Evolutionary conservation across 2,329 filamentous ascomycete species (phyloP).

Genomic region (Alternaria ethzedia): DNA sequence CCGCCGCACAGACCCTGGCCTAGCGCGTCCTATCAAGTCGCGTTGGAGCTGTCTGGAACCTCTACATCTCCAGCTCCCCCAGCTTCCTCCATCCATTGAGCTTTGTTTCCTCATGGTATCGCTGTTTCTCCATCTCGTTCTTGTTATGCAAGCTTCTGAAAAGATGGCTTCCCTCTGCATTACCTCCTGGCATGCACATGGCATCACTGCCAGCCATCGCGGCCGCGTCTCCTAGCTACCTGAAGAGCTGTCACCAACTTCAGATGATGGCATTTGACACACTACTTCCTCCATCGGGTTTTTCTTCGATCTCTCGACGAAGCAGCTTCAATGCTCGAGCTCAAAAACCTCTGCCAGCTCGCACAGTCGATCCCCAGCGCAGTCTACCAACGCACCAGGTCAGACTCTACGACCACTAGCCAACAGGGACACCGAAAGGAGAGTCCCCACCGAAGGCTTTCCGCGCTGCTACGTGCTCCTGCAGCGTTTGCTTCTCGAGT

Average conservation of each 20-base stretch:
- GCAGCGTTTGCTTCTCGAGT: not conserved
- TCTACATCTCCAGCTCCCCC: constrained; percentile 1
- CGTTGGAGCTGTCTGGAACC: constrained; percentile 18
- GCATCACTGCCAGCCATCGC: not conserved
- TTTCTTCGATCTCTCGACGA: not conserved
- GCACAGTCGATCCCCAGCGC: not conserved
- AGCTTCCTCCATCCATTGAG: not conserved
- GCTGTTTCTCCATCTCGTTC: not conserved
- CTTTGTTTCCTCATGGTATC: not conserved
- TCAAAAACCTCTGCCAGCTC: not conserved
- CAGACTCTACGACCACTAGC: not conserved
- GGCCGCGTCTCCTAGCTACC: not conserved
- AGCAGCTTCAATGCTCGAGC: not conserved
- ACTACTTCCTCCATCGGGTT: not conserved
- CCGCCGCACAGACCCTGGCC: constrained; percentile 14
- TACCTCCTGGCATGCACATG: not conserved
- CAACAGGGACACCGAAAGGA: not conserved
- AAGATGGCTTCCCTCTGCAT: too few relatives aligned
- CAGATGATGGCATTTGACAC: not conserved
- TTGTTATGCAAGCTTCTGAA: not conserved
- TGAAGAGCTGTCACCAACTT: not conserved
- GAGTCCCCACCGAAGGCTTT: not conserved
- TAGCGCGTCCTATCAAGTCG: constrained; percentile 32
- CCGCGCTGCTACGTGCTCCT: not conserved
- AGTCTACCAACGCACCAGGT: not conserved